A percentile compares a stretch with the other conserved stretches of the same genome.
Evolutionary conservation across 768 basidiomycete genomes (phyloP).

Genomic region (Inosperma sp.): DNA sequence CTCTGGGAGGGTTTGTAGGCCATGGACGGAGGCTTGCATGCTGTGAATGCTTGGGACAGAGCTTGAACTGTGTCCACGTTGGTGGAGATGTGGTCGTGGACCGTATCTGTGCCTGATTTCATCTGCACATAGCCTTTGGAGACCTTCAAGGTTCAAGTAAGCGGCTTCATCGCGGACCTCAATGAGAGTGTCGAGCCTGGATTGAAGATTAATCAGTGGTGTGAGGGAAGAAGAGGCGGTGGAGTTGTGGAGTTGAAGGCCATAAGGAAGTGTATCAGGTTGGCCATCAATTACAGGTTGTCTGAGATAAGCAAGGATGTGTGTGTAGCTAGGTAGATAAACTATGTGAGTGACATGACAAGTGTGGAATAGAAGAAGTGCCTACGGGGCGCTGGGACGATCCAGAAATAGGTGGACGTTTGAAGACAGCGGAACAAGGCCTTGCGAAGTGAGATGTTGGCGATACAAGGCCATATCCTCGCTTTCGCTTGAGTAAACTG

Average conservation of each 20-base stretch:
- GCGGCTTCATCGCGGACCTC: conserved; percentile 77
- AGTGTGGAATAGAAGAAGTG: conserved; percentile 14
- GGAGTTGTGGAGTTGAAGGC: conserved; percentile 45
- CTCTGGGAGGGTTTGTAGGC: conserved; percentile 59
- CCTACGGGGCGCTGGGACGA: conserved; percentile 75
- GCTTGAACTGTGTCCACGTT: conserved; percentile 39
- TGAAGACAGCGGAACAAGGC: conserved; percentile 42
- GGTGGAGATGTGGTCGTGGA: conserved; percentile 26
- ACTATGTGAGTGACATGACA: not conserved
- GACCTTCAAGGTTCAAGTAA: conserved; percentile 63
- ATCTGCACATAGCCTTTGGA: conserved; percentile 61
- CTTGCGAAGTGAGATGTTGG: conserved; percentile 59
- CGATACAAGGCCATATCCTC: conserved; percentile 54
- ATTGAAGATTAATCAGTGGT: conserved; percentile 8
- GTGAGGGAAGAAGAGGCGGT: conserved; percentile 24
- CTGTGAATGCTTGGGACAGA: conserved; percentile 41
- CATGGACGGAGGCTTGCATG: conserved; percentile 51
- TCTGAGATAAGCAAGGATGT: conserved; percentile 71
- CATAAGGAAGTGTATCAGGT: conserved; percentile 55
- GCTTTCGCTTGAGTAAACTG: conserved; percentile 51
- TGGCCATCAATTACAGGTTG: conserved; percentile 43
- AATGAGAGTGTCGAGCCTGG: conserved; percentile 54
- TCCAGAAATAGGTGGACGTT: conserved; percentile 74
- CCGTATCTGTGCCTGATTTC: conserved; percentile 56
- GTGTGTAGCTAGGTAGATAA: conserved; percentile 50